A percentile compares a stretch with the other conserved stretches of the same genome.
Conservation (phyloP, 495 filamentous ascomycete species). For the Penicillium cosmopolitanum region DNA sequence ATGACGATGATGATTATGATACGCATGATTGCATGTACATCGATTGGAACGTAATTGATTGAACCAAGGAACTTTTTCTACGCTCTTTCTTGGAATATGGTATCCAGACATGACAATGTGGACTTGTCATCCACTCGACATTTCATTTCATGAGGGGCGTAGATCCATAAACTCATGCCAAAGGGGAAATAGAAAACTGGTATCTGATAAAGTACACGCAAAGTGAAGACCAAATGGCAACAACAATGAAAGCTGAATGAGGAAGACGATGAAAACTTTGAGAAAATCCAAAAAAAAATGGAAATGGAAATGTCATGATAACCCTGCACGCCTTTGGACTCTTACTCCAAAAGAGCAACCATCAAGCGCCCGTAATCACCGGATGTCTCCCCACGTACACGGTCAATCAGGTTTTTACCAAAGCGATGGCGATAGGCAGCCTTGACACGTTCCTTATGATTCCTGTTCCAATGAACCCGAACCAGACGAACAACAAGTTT, state of each 20-base stretch:
- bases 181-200: conserved; percentile 2
- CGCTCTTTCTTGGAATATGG: neutral
- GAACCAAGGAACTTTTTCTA: neutral
- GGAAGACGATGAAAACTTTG: too few species aligned
- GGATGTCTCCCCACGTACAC: conserved; percentile 81
- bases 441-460: conserved; percentile 72
- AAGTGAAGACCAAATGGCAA: neutral
- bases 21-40: conserved; percentile 14
- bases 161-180: too few species aligned
- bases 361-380: conserved; percentile 75
- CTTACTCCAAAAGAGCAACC: conserved; percentile 45
- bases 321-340: neutral
- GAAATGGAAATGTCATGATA: too few species aligned
- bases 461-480: conserved; percentile 76
- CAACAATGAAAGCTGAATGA: neutral
- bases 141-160: too few species aligned
- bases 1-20: conserved; percentile 8
- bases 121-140: too few species aligned
- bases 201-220: conserved; percentile 12
- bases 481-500: conserved; percentile 74
- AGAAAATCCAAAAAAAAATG: too few species aligned
- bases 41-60: neutral
- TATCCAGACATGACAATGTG: too few species aligned
- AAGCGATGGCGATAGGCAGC: conserved; percentile 70
- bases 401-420: conserved; percentile 58